A percentile compares a stretch with the other conserved stretches of the same genome.
Conservation (phyloP, 2,329 filamentous ascomycete species). For the Claviceps monticola region DNA sequence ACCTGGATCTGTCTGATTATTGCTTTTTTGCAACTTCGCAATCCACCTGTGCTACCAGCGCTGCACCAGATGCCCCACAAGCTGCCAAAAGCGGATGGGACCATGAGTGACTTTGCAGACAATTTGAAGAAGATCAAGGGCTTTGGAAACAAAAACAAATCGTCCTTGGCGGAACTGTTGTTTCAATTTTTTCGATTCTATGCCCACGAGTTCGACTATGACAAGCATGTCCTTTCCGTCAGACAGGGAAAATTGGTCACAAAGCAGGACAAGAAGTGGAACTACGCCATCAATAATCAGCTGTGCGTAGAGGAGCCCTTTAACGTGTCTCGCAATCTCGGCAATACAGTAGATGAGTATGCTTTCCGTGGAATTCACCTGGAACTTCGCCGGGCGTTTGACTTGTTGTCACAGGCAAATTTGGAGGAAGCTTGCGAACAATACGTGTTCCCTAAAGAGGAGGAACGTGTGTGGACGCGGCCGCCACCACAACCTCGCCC, state of each 20-base stretch:
- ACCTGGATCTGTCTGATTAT: conserved; percentile 99
- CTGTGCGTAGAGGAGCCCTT: conserved; percentile 96
- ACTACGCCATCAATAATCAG: conserved; percentile 63
- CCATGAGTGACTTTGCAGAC: conserved; percentile 70
- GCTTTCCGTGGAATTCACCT: conserved; percentile 84
- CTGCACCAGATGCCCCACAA: conserved; percentile 54
- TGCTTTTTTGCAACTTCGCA: conserved; percentile 81
- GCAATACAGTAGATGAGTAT: conserved; percentile 91
- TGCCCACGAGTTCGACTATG: conserved; percentile 84
- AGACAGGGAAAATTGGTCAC: conserved; percentile 64
- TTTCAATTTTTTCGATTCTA: conserved; percentile 96
- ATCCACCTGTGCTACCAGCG: conserved; percentile 71
- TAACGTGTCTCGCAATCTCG: conserved; percentile 76
- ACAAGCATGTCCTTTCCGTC: conserved; percentile 71
- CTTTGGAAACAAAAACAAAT: conserved; percentile 67
- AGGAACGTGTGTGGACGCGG: conserved; percentile 47
- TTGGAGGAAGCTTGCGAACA: conserved; percentile 76
- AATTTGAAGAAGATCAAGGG: conserved; percentile 61
- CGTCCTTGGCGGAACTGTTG: conserved; percentile 70
- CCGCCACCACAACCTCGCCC: conserved; percentile 41
- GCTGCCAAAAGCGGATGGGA: conserved; percentile 44
- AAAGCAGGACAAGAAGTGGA: conserved; percentile 82
- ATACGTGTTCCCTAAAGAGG: conserved; percentile 77
- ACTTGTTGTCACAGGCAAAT: conserved; percentile 63
- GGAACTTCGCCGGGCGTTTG: conserved; percentile 80